phyloP scores from a whole-genome alignment of 768 basidiomycete genomes.

The Boletus patriciae region DNA sequence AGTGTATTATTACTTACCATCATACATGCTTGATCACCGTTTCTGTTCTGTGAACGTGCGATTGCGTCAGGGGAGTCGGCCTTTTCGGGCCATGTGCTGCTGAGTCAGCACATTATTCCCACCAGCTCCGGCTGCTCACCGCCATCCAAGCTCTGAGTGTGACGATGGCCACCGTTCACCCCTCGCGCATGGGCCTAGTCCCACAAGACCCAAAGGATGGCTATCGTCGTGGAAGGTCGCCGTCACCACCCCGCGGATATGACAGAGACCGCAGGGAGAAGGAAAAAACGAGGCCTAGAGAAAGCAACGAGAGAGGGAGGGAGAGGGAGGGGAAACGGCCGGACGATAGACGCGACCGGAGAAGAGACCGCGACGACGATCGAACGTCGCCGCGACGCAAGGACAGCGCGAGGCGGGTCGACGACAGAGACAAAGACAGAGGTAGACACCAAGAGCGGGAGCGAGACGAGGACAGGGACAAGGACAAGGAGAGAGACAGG shows the following conservation, averaged over 20 bases:
- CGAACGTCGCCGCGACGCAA: conserved; percentile 6
- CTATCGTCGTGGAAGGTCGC: conserved; percentile 42
- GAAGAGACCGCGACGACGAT: not conserved
- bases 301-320: conserved; percentile 14
- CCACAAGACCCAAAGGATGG: conserved; percentile 41
- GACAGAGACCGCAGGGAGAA: conserved; percentile 33
- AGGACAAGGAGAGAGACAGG: too few relatives aligned
- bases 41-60: too few relatives aligned
- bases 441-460: conserved; percentile 26
- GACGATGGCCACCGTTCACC: conserved; percentile 70
- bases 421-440: conserved; percentile 21
- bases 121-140: not conserved
- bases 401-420: conserved; percentile 1
- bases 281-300: conserved; percentile 28
- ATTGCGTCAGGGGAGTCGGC: not conserved
- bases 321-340: not conserved
- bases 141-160: not conserved
- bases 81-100: not conserved
- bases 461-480: conserved; percentile 23
- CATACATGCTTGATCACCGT: not conserved
- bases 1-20: conserved; percentile 6
- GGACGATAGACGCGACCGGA: conserved; percentile 4
- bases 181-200: conserved; percentile 67
- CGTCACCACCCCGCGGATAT: conserved; percentile 40
- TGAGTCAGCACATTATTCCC: conserved; percentile 18